Conservation (phyloP, 306 rosid genomes). For the Vicia sativa region DNA sequence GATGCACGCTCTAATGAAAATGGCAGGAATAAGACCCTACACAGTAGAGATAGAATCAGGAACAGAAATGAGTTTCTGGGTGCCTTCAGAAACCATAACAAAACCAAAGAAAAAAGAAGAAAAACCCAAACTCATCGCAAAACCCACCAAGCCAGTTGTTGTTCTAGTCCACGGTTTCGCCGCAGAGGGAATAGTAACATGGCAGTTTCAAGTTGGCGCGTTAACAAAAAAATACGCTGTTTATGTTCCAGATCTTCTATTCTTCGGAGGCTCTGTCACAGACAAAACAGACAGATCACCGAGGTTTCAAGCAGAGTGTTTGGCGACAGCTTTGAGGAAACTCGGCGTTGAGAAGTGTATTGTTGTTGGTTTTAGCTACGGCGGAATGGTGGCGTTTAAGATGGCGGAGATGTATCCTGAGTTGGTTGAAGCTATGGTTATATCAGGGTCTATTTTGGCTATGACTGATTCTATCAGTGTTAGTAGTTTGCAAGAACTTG, state of each 20-base stretch:
- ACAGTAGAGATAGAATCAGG: conserved; percentile 77
- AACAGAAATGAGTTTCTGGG: conserved; percentile 80
- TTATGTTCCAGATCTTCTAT: conserved; percentile 82
- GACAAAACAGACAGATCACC: conserved; percentile 64
- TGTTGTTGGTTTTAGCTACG: conserved; percentile 82
- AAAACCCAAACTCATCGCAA: neutral
- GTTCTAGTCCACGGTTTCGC: conserved; percentile 85
- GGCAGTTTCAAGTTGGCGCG: conserved; percentile 87
- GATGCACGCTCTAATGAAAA: conserved; percentile 70
- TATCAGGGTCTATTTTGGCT: conserved; percentile 76
- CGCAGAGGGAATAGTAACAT: conserved; percentile 81
- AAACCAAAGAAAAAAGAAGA: conserved; percentile 51
- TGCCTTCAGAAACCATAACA: conserved; percentile 59
- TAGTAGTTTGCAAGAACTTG: conserved; percentile 50
- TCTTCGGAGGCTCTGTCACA: conserved; percentile 68
- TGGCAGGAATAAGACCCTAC: conserved; percentile 79
- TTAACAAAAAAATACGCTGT: conserved; percentile 68
- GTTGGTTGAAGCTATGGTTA: conserved; percentile 53
- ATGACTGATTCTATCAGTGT: conserved; percentile 61
- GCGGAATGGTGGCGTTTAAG: conserved; percentile 86
- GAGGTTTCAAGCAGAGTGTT: conserved; percentile 68
- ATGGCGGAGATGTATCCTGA: conserved; percentile 70
- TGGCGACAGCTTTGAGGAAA: conserved; percentile 62
- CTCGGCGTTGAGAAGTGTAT: conserved; percentile 71
- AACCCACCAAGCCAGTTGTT: conserved; percentile 70